Base-by-base conservation (phyloP, 768 basidiomycete genomes). In the Rhodotorula sphaerocarpa region DNA sequence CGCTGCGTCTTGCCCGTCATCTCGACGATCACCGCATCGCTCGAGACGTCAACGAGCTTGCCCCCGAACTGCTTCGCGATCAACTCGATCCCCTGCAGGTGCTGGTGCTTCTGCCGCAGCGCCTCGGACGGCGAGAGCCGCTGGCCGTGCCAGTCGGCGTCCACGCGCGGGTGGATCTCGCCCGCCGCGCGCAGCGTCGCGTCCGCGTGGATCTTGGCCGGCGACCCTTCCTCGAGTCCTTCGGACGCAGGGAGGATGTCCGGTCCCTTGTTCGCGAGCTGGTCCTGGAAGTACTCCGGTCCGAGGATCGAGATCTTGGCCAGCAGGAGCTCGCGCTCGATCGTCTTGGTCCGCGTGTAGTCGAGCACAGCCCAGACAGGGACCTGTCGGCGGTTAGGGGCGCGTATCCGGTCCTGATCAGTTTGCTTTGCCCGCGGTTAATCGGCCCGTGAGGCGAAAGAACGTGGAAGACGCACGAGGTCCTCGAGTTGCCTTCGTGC, bases 301-400 rank as follows among this genome's bases (percentile, higher is more conserved):
- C 95, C 95, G 41, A 99, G 85, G 73, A 92, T 93, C 61, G 95
- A 97, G 5, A 99, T 84, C 74, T 99, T 99, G 73, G 86, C 88
- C 68, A 99, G 86, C 36, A 97, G 82, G 20, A 97, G 81, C 76
- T 99, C 95, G 70, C 95, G 87, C 68, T 86, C 82, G 75, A 99
- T 93, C 33, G 86, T 84, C 59, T 82, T 83, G 28, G 91, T 97
- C 65, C 92, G 82, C 25, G 93, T 96, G 75, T 97, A 99, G 77
- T 99, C 92, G 63, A 99, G 80, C 36, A 99, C 95, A 33, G 93
- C 95, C 95, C 95, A 99, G 7, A 99, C 95, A 53, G 93, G 95
- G 31, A 99, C 92, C 93, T 95, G 61, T 12, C 18, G 2, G 10
- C 16, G 15, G 30, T 23, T 1, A 15, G n/a, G n/a, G n/a, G n/a